These are phyloP conservation scores for Suillus cothurnatus DNA, from an alignment of 768 basidiomycete genomes.

Conservation along the genomic window DNA sequence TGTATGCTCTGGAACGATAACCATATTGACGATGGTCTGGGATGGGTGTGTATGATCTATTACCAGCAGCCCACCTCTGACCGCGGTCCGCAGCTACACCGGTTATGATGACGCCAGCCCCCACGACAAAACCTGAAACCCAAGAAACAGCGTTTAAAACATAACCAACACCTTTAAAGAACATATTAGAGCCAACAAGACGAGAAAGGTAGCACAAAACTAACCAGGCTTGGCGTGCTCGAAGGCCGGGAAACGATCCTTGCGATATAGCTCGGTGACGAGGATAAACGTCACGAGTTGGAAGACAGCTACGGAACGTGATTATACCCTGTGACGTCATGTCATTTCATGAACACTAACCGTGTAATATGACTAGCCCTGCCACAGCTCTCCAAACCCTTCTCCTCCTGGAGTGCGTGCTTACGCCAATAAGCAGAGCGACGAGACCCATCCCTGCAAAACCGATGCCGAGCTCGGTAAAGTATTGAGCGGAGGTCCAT, in stretches of 20 bases:
- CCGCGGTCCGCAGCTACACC: slow-evolving; percentile 53
- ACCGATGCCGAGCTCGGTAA: slow-evolving; percentile 63
- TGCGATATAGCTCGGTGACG: slow-evolving; percentile 61
- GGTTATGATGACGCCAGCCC: slow-evolving; percentile 56
- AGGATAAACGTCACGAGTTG: slow-evolving; percentile 65
- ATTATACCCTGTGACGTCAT: neutral
- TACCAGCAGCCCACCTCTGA: slow-evolving; percentile 76
- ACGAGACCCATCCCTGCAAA: slow-evolving; percentile 60
- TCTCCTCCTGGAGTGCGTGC: slow-evolving; percentile 70
- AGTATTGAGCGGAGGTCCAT: slow-evolving; percentile 74
- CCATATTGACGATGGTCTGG: neutral
- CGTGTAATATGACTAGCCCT: slow-evolving; percentile 61
- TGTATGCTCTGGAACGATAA: slow-evolving; percentile 73
- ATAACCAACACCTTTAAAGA: slow-evolving; percentile 57
- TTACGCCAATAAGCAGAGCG: slow-evolving; percentile 67
- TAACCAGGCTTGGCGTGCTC: slow-evolving; percentile 61
- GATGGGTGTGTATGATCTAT: slow-evolving; percentile 58
- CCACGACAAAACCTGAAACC: slow-evolving; percentile 55
- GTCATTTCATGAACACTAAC: slow-evolving; percentile 33
- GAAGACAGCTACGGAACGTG: slow-evolving; percentile 45
- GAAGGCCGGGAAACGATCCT: slow-evolving; percentile 49
- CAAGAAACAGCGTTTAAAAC: slow-evolving; percentile 62
- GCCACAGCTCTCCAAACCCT: slow-evolving; percentile 79
- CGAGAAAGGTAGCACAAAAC: slow-evolving; percentile 14
- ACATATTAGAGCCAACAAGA: slow-evolving; percentile 7